phyloP scores from a whole-genome alignment of 768 basidiomycete species.

The Hygrophorus pudorinus region DNA sequence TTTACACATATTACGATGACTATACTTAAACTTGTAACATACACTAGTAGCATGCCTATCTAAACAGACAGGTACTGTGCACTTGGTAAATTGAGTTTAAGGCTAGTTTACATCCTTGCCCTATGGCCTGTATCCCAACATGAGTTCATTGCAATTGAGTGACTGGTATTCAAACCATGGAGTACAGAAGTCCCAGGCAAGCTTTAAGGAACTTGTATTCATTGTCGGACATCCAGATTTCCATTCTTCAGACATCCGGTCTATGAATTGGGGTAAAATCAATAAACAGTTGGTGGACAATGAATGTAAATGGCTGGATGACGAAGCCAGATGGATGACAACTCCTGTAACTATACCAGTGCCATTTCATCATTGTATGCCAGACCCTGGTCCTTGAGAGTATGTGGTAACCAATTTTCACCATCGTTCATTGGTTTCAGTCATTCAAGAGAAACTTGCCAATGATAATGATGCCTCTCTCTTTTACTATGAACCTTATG shows the following conservation, averaged over 20 bases:
- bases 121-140: conserved; percentile 10
- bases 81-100: no score
- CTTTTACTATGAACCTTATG: conserved; percentile 9
- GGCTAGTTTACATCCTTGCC: no score
- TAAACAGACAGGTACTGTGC: no score
- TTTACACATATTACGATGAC: no score
- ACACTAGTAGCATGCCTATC: no score
- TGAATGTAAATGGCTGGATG: conserved; percentile 5
- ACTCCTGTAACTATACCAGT: conserved; percentile 5
- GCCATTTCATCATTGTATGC: neutral
- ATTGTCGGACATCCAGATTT: conserved; percentile 7
- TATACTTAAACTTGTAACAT: no score
- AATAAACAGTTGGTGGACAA: conserved; percentile 2
- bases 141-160: conserved; percentile 7
- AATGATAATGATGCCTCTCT: neutral
- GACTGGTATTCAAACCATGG: conserved; percentile 14
- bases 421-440: conserved; percentile 8
- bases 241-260: conserved; percentile 1
- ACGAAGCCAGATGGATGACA: conserved; percentile 11
- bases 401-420: conserved; percentile 7
- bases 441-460: conserved; percentile 9
- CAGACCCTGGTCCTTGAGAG: neutral
- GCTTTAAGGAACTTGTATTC: conserved; percentile 8
- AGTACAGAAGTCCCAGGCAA: conserved; percentile 11
- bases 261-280: conserved; percentile 5